Evolutionary conservation across 1,139 yeast genomes (phyloP).

Genomic region (Yarrowia galli): DNA sequence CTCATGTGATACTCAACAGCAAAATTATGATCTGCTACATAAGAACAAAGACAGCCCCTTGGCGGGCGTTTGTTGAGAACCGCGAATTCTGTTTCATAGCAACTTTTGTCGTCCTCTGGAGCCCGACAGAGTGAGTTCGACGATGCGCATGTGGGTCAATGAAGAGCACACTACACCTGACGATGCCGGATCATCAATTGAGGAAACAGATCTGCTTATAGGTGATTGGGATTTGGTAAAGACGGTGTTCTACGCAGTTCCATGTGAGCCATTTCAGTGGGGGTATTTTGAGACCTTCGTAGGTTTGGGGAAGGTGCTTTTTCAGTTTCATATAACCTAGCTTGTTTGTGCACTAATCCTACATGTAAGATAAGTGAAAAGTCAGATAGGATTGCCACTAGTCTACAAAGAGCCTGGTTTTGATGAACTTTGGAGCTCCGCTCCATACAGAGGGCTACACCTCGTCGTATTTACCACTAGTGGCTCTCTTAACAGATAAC

Average conservation of each 20-base stretch:
- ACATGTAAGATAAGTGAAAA: neutral
- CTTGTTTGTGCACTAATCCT: conserved; percentile 9
- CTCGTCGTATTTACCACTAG: neutral
- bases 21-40: neutral
- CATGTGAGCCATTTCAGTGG: neutral
- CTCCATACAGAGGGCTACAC: neutral
- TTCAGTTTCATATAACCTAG: conserved; percentile 27
- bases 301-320: neutral
- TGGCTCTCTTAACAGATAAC: no score
- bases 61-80: neutral
- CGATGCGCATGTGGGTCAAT: neutral
- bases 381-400: neutral
- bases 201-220: neutral
- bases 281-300: neutral
- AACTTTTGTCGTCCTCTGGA: neutral
- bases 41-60: neutral
- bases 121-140: neutral
- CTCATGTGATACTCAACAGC: neutral
- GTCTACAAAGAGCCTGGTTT: neutral
- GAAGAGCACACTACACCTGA: neutral
- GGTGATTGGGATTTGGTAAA: no score
- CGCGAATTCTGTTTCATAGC: neutral
- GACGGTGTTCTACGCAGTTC: neutral
- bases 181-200: neutral
- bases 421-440: neutral